Percentiles rank a stretch among this genome's conserved stretches.
Evolutionary conservation across 225 moss, liverwort and hornwort genomes (phyloP).

Genomic region (Thuidium tamariscinum): DNA sequence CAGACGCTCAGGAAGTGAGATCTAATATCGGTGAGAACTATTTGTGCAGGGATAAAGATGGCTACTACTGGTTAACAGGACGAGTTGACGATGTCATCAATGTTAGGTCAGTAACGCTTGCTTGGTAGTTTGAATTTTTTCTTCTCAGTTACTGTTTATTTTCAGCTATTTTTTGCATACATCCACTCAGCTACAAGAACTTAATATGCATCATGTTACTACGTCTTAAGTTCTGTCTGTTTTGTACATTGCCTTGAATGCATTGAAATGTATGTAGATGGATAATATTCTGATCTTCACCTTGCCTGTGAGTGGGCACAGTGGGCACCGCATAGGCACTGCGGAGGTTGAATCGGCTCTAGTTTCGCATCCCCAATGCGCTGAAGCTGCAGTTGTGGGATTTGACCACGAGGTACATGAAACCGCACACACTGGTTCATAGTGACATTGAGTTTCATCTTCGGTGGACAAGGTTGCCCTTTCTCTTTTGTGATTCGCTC

Average conservation of each 20-base stretch:
- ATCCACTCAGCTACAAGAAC: background rate
- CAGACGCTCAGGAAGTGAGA: background rate
- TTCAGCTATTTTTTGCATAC: background rate
- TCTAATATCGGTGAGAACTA: background rate
- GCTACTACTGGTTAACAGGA: conserved; percentile 97
- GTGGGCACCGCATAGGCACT: conserved; percentile 95
- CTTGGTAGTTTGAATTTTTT: background rate
- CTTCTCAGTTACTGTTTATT: background rate
- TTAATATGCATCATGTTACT: background rate
- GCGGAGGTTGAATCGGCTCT: conserved; percentile 96
- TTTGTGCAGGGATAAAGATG: conserved; percentile 72
- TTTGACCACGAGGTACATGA: conserved; percentile 71
- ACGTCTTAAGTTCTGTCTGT: background rate
- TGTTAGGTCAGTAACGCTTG: conserved; percentile 49
- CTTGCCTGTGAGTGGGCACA: conserved; percentile 6
- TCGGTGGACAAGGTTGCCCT: background rate
- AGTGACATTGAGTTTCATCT: background rate
- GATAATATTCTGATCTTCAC: background rate
- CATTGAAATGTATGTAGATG: background rate
- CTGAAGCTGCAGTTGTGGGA: conserved; percentile 94
- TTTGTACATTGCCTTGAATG: background rate
- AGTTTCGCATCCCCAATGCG: conserved; percentile 64
- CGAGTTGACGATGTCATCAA: conserved; percentile 97
- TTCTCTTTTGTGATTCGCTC: background rate
- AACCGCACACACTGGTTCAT: background rate